Base-by-base conservation (phyloP, 78 protist species). In the Andalucia godoyi region DNA sequence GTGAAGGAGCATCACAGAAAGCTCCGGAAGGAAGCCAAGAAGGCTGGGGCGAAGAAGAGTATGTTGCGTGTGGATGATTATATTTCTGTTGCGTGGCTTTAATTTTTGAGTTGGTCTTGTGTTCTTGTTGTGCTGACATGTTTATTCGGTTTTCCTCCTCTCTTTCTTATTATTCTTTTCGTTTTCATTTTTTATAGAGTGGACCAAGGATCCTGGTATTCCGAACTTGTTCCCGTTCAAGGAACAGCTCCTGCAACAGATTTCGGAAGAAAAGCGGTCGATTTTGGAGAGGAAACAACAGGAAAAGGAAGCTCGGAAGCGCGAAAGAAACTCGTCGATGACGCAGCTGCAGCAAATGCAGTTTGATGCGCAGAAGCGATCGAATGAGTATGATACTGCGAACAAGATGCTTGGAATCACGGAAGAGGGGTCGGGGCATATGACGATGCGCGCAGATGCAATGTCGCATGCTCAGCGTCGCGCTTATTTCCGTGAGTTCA, bases 211-310 rank as follows among this genome's bases (percentile, higher is more conserved):
- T 38, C 91, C 93, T 17, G 93, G 97, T 46, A 51, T 91, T 13
- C 97, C 97, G 29, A 88, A 85, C 62, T 54, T 84, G 36, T 76
- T 73, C 59, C 92, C 92, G 47, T 83, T 75, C 75, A 87, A 87
- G 63, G 85, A 77, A n/a, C 76, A 88, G 45, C n/a, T 88, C 39
- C 54, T 88, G 49, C 18, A 32, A 9, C 46, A 83, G 69, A 43
- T 72, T 27, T 83, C 77, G 53, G 61, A 43, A 34, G 52, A 38
- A 12, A 72, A 73, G 60, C 55, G 32, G 18, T 34, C 13, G 42
- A 27, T n/a, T 8, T 8, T 23, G 6, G 29, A 23, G 25, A 60
- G 40, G n/a, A 79, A 64, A 37, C 83, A 59, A 17, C 61, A 77
- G 66, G 38, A 27, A n/a, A 33, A 53, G 27, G 29, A 21, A 64